Evolutionary conservation across 1,284 basidiomycete species (phyloP).

Genomic region (Cystobasidium pallidum): DNA sequence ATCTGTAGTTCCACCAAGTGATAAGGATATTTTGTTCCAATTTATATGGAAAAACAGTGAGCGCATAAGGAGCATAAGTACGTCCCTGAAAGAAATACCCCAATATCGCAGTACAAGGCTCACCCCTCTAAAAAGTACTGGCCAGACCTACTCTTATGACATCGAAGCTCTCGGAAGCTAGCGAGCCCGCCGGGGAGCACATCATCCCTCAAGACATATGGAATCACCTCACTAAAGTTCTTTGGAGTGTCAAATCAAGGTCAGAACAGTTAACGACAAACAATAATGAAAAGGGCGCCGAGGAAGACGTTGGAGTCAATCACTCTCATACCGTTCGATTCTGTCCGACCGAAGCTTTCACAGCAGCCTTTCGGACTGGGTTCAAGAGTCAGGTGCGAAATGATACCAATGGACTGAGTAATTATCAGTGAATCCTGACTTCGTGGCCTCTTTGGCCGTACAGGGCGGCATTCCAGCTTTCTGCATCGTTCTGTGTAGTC

Average conservation of each 20-base stretch:
- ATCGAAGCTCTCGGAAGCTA: background rate
- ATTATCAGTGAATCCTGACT: no score
- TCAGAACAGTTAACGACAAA: no score
- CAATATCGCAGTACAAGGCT: background rate
- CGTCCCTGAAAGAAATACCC: background rate
- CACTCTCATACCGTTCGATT: background rate
- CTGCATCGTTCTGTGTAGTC: conserved; percentile 59
- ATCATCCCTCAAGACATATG: background rate
- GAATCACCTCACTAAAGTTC: conserved; percentile 5
- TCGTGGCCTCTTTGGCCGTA: background rate
- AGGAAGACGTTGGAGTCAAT: background rate
- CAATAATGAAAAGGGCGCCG: conserved; percentile 56
- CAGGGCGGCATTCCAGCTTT: conserved; percentile 58
- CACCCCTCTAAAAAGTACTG: background rate
- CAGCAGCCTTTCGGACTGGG: conserved; percentile 70
- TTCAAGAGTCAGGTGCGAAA: conserved; percentile 60
- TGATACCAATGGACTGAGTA: no score
- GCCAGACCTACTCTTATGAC: background rate
- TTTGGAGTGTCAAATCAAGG: conserved; percentile 20
- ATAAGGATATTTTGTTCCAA: conserved; percentile 2
- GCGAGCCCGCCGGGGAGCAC: no score
- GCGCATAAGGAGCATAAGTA: conserved; percentile 30
- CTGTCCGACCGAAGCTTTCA: conserved; percentile 55
- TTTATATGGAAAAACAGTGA: conserved; percentile 35
- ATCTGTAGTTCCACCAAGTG: background rate